Conservation (phyloP, 2,329 filamentous ascomycete species). For the Colletotrichum eleusines region DNA sequence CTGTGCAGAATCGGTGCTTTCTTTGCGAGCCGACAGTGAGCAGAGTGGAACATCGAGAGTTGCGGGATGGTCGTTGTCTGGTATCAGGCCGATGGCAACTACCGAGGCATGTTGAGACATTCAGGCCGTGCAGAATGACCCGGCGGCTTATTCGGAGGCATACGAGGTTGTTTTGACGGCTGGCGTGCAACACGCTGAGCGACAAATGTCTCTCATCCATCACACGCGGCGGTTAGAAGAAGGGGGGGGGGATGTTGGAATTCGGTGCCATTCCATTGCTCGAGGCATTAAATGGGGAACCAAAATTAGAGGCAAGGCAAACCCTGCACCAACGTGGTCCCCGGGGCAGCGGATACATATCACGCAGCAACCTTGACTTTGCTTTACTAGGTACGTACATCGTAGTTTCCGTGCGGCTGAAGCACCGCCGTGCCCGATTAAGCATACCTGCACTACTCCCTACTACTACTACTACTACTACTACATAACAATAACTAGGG, state of each 20-base stretch:
- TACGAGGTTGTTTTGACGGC: no score
- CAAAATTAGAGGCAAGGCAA: no score
- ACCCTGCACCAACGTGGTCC: neutral
- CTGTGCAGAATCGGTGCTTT: constrained; percentile 18
- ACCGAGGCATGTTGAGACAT: neutral
- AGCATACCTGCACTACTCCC: no score
- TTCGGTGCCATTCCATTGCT: neutral
- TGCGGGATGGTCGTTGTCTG: neutral
- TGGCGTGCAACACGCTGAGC: neutral
- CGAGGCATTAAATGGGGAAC: constrained; percentile 18
- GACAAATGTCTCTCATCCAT: neutral
- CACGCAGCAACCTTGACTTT: neutral
- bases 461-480: no score
- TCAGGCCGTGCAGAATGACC: neutral
- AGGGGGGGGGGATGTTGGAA: neutral
- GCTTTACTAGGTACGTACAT: no score
- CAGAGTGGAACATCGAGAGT: neutral
- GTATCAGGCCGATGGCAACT: neutral
- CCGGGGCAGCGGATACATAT: constrained; percentile 21
- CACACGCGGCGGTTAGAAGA: neutral
- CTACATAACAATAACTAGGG: no score
- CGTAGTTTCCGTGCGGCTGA: neutral
- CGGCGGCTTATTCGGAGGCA: neutral
- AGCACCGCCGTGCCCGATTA: neutral
- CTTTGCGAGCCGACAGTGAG: neutral